Conservation (phyloP, 129 eudicot species). For the Flaveria ramosissima region DNA sequence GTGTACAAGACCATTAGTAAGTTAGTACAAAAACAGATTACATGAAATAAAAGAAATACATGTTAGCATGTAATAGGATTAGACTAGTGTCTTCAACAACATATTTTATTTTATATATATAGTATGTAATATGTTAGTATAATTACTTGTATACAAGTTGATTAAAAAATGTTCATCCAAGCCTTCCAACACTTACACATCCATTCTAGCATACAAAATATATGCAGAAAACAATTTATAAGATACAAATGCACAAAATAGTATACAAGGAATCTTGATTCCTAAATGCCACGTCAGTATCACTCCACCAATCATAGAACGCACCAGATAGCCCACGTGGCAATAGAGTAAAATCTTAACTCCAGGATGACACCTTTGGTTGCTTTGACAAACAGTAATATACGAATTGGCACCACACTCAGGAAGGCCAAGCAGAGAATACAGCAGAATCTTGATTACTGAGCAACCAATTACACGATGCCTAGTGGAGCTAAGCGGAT, state of each 20-base stretch:
- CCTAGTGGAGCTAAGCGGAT: slow-evolving; percentile 9
- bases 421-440: neutral
- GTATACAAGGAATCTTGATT: slow-evolving; percentile 5
- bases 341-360: neutral
- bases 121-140: too few relatives aligned
- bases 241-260: slow-evolving; percentile 15
- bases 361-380: slow-evolving; percentile 20
- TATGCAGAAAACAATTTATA: slow-evolving; percentile 7
- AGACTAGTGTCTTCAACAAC: too few relatives aligned
- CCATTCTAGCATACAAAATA: neutral
- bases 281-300: slow-evolving; percentile 16
- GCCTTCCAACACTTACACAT: too few relatives aligned
- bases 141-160: too few relatives aligned
- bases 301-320: slow-evolving; percentile 14
- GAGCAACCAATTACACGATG: neutral
- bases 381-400: neutral
- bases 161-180: too few relatives aligned
- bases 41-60: too few relatives aligned
- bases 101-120: too few relatives aligned
- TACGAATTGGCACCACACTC: neutral
- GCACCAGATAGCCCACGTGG: slow-evolving; percentile 16
- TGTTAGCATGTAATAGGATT: too few relatives aligned
- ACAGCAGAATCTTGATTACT: too few relatives aligned
- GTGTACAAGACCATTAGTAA: too few relatives aligned
- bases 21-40: too few relatives aligned